phyloP scores from a whole-genome alignment of 257 asterid species.

The Ilex aquifolium region DNA sequence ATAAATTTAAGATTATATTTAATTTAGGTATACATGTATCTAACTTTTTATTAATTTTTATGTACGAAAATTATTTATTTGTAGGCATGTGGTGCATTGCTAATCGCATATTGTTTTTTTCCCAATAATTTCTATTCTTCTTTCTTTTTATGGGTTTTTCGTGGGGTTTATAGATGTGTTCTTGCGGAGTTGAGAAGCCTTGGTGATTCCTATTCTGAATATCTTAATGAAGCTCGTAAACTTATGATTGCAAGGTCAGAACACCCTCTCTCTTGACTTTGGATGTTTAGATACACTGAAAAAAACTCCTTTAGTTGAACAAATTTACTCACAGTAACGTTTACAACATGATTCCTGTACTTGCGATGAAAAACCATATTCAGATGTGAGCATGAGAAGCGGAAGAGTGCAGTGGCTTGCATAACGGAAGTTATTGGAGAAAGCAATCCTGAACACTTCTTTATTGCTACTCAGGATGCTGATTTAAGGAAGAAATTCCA shows the following conservation, averaged over 20 bases:
- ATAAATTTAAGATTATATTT: too few relatives aligned
- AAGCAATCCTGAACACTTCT: constrained; percentile 71
- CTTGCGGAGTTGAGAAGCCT: constrained; percentile 79
- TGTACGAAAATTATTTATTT: too few relatives aligned
- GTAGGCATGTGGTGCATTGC: too few relatives aligned
- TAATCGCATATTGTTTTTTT: too few relatives aligned
- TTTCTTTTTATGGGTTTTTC: neutral
- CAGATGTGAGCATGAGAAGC: constrained; percentile 86
- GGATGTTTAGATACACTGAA: too few relatives aligned
- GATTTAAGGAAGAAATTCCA: constrained; percentile 64
- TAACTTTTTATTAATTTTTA: too few relatives aligned
- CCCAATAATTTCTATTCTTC: too few relatives aligned
- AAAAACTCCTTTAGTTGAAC: too few relatives aligned
- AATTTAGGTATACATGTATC: too few relatives aligned
- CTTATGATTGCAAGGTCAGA: constrained; percentile 65
- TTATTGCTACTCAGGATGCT: constrained; percentile 90
- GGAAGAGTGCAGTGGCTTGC: constrained; percentile 66
- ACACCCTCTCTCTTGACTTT: neutral
- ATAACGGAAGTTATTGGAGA: constrained; percentile 74
- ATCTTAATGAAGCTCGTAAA: constrained; percentile 55
- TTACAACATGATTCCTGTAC: too few relatives aligned
- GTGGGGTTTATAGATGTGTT: constrained; percentile 53
- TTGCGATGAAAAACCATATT: constrained; percentile 11
- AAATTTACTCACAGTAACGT: too few relatives aligned
- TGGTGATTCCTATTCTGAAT: constrained; percentile 48